phyloP scores from a whole-genome alignment of 305 asterid genomes.

The Solanum chacoense region DNA sequence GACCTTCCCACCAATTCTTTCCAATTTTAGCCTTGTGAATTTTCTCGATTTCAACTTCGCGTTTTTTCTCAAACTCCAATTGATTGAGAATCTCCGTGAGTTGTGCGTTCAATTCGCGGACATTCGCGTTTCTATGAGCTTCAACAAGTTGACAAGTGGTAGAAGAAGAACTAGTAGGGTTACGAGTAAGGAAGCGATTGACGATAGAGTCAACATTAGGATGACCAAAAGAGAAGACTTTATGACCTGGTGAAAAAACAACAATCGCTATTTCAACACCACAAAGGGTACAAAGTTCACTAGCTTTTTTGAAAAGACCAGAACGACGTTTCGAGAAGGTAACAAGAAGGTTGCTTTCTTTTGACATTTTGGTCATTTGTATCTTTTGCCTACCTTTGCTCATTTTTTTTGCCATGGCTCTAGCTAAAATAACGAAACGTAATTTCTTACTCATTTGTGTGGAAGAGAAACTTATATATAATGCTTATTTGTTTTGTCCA shows the following conservation, averaged over 20 bases:
- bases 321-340: conserved; percentile 9
- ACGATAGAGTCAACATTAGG: conserved; percentile 4
- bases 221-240: conserved; percentile 9
- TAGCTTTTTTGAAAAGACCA: conserved; percentile 15
- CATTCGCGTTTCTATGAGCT: conserved; percentile 26
- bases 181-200: conserved; percentile 6
- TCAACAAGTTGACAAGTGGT: conserved; percentile 19
- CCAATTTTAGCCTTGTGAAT: conserved; percentile 7
- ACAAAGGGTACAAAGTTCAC: conserved; percentile 6
- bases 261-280: conserved; percentile 6
- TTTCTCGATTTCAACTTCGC: conserved; percentile 13
- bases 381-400: conserved; percentile 7
- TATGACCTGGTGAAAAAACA: conserved; percentile 3
- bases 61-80: conserved; percentile 20
- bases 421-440: neutral
- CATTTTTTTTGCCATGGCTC: neutral
- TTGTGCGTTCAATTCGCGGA: conserved; percentile 21
- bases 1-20: conserved; percentile 34
- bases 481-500: neutral
- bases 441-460: neutral
- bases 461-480: neutral
- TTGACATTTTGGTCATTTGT: neutral
- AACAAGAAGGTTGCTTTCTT: conserved; percentile 7
- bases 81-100: conserved; percentile 14
- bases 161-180: neutral